phyloP scores from a whole-genome alignment of 441 rosid species.

The Biscutella auriculata region DNA sequence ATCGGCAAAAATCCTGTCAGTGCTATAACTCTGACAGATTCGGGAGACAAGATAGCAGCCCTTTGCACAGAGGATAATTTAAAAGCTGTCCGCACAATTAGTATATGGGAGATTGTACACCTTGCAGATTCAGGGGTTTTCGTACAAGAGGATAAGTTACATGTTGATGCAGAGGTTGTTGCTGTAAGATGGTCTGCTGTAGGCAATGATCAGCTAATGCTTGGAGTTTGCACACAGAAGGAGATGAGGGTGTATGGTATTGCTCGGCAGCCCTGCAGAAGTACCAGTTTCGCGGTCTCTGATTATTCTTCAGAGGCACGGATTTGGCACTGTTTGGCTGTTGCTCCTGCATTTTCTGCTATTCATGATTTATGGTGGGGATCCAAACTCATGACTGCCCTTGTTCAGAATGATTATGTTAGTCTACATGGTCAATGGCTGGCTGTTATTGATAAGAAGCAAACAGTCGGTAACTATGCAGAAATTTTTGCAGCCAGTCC shows the following conservation, averaged over 20 bases:
- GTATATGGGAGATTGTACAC: conserved; percentile 57
- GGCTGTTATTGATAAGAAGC: conserved; percentile 31
- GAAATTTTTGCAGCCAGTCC: conserved; percentile 15
- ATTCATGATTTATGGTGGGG: conserved; percentile 64
- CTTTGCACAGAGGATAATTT: conserved; percentile 30
- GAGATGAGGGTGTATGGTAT: conserved; percentile 52
- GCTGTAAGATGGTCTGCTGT: conserved; percentile 60
- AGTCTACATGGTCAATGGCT: conserved; percentile 55
- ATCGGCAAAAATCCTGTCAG: conserved; percentile 49
- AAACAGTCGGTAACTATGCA: conserved; percentile 18
- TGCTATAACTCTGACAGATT: conserved; percentile 46
- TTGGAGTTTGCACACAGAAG: conserved; percentile 69
- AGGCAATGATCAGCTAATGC: conserved; percentile 58
- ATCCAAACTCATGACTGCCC: conserved; percentile 39
- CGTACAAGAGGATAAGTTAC: conserved; percentile 53
- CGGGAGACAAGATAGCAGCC: conserved; percentile 71
- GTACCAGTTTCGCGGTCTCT: conserved; percentile 28
- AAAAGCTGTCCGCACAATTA: conserved; percentile 28
- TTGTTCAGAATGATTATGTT: conserved; percentile 55
- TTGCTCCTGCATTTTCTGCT: conserved; percentile 38
- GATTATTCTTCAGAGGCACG: conserved; percentile 27
- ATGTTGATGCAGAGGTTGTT: conserved; percentile 39
- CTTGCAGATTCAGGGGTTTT: conserved; percentile 56
- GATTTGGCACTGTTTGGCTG: conserved; percentile 71
- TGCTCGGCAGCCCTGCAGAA: conserved; percentile 38